Conservation (phyloP, 352 stramenopile genomes). For the Plasmopara muralis region DNA sequence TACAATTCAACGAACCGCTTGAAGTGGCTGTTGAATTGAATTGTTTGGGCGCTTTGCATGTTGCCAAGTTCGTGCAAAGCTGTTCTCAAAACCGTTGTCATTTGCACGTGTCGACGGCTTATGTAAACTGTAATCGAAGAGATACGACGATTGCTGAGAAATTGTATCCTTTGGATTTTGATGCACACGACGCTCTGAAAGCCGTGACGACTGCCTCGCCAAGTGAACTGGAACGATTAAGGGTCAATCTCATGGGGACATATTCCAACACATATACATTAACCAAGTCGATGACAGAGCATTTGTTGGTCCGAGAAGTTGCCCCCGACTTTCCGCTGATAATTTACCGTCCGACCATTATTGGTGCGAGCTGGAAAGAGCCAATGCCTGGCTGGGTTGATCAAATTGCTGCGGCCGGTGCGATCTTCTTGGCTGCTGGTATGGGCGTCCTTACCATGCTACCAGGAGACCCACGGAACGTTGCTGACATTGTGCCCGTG, state of each 20-base stretch:
- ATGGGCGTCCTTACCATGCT: constrained; percentile 81
- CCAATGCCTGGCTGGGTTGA: constrained; percentile 79
- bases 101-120: constrained; percentile 79
- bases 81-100: constrained; percentile 50
- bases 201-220: constrained; percentile 45
- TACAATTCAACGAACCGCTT: constrained; percentile 83
- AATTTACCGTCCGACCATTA: constrained; percentile 81
- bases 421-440: constrained; percentile 69
- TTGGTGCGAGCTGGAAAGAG: constrained; percentile 82
- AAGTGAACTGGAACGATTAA: constrained; percentile 52
- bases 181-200: constrained; percentile 57
- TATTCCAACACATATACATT: constrained; percentile 88
- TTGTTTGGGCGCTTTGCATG: constrained; percentile 58
- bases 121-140: constrained; percentile 79
- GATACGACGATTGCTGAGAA: constrained; percentile 51
- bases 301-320: constrained; percentile 51
- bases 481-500: constrained; percentile 79
- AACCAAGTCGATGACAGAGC: constrained; percentile 86
- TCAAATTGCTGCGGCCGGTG: constrained; percentile 66
- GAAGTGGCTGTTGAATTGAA: constrained; percentile 86
- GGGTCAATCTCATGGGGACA: constrained; percentile 76
- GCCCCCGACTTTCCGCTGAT: constrained; percentile 48
- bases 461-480: constrained; percentile 66
- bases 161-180: constrained; percentile 83
- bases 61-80: constrained; percentile 51